Evolutionary conservation across 2,329 filamentous ascomycete genomes (phyloP).

Genomic region (Colletotrichum orchidophilum): DNA sequence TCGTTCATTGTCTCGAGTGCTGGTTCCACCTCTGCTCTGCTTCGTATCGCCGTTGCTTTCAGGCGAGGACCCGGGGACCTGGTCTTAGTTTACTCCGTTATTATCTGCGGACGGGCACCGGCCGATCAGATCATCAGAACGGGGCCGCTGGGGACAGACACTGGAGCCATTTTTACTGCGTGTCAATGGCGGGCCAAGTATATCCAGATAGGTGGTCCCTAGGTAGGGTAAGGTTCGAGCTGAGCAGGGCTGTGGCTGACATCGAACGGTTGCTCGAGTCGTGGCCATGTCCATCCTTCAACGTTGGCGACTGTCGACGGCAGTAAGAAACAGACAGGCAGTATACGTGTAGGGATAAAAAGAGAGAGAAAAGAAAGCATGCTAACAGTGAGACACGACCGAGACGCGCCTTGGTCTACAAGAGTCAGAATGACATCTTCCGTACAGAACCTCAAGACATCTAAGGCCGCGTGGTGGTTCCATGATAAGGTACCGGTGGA

Average conservation of each 20-base stretch:
- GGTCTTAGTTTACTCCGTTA: neutral
- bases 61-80: conserved; percentile 3
- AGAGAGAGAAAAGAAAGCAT: neutral
- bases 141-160: conserved; percentile 1
- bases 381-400: conserved; percentile 19
- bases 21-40: conserved; percentile 21
- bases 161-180: conserved; percentile 8
- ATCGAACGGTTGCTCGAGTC: conserved; percentile 22
- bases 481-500: neutral
- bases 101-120: conserved; percentile 10
- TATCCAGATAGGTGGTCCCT: neutral
- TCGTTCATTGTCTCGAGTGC: conserved; percentile 24
- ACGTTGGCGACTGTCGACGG: neutral
- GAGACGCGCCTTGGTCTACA: conserved; percentile 12
- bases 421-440: neutral
- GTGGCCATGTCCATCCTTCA: neutral
- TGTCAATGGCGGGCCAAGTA: conserved; percentile 12
- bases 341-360: neutral
- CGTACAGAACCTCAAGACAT: neutral
- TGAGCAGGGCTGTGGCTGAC: neutral
- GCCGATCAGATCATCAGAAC: conserved; percentile 26
- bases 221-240: conserved; percentile 14
- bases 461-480: neutral
- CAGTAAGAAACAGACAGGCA: neutral
- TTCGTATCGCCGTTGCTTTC: neutral